Conservation (phyloP, 345 rosid species). For the Salix viminalis region DNA sequence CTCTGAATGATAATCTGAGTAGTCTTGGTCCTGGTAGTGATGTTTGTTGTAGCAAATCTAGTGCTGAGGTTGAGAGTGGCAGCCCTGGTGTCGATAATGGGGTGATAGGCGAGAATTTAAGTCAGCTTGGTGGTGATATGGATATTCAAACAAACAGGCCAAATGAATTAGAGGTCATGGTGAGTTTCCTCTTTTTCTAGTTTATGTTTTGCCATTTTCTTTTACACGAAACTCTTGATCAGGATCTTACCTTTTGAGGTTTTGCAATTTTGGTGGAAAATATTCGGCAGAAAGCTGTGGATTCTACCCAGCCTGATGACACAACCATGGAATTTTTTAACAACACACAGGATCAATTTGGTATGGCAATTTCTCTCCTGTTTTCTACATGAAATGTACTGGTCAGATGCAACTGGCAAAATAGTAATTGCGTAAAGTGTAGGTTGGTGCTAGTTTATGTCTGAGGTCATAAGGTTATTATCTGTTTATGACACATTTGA, state of each 20-base stretch:
- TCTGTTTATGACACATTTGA: background rate
- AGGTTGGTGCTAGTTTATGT: background rate
- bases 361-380: conserved; percentile 33
- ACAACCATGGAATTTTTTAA: conserved; percentile 13
- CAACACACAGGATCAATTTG: conserved; percentile 29
- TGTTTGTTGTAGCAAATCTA: conserved; percentile 26
- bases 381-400: conserved; percentile 3
- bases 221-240: conserved; percentile 18
- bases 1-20: conserved; percentile 18
- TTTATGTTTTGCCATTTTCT: conserved; percentile 9
- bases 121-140: conserved; percentile 21
- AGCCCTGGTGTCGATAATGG: conserved; percentile 15
- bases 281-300: conserved; percentile 30
- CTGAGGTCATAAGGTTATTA: background rate
- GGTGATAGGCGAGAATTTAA: conserved; percentile 22
- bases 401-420: background rate
- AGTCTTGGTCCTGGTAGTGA: conserved; percentile 25
- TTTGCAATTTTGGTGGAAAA: conserved; percentile 29
- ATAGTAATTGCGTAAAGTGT: conserved; percentile 1
- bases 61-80: conserved; percentile 21
- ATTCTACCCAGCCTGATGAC: conserved; percentile 18
- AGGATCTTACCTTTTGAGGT: conserved; percentile 15
- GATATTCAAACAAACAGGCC: conserved; percentile 26
- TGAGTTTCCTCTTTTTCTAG: conserved; percentile 23
- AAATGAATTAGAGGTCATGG: conserved; percentile 29